Percentiles rank a stretch among this genome's conserved stretches.
These are phyloP conservation scores for Quercus tomentella DNA, from an alignment of 331 rosid species.

Conservation along the genomic window DNA sequence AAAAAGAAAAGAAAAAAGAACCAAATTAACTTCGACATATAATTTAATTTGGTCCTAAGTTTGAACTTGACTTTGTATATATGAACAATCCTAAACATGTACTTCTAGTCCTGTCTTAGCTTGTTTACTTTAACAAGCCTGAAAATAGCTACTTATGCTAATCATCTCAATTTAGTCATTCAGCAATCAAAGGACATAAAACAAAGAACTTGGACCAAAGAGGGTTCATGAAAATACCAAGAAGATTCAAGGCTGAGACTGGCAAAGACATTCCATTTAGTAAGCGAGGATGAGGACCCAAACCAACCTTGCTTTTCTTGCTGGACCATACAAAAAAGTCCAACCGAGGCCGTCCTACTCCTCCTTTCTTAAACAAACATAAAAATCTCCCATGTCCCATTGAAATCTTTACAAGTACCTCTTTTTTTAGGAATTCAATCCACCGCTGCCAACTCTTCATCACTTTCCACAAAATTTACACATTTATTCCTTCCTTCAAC, in stretches of 20 bases:
- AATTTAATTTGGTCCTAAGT: too few species aligned
- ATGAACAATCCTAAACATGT: too few species aligned
- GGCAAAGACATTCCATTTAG: background rate
- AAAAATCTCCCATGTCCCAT: background rate
- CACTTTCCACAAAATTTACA: conserved; percentile 9
- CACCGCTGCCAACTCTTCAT: background rate
- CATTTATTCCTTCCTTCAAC: conserved; percentile 12
- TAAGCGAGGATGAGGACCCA: background rate
- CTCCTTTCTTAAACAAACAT: background rate
- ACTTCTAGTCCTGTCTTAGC: too few species aligned
- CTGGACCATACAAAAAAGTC: conserved; percentile 35
- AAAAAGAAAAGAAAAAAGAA: too few species aligned
- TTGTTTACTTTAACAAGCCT: too few species aligned
- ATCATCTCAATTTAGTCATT: too few species aligned
- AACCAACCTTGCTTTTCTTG: background rate
- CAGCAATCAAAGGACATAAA: too few species aligned
- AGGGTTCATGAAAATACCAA: background rate
- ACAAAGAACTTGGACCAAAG: background rate
- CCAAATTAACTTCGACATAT: too few species aligned
- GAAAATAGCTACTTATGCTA: too few species aligned
- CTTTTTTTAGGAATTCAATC: conserved; percentile 17
- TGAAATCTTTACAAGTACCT: background rate
- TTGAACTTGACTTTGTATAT: too few species aligned
- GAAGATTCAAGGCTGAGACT: background rate
- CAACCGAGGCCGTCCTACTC: conserved; percentile 25